Evolutionary conservation across 805 yeast genomes (phyloP).

Genomic region (Cyberlindnera maritima): DNA sequence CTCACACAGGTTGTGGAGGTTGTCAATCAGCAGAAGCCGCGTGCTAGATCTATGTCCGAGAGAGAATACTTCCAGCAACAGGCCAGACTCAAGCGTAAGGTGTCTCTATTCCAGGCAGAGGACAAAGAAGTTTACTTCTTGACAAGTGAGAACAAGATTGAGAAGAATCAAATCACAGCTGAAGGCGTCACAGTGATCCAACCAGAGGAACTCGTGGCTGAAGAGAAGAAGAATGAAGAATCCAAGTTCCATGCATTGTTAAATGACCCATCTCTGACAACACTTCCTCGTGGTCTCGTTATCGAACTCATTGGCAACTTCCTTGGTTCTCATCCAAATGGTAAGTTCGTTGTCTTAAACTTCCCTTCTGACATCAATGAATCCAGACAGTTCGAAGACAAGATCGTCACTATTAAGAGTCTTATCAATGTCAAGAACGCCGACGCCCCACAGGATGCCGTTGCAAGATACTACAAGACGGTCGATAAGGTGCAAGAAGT

Average conservation of each 20-base stretch:
- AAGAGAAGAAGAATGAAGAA: slow-evolving; percentile 40
- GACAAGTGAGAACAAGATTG: slow-evolving; percentile 22
- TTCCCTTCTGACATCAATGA: slow-evolving; percentile 64
- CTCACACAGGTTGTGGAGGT: slow-evolving; percentile 38
- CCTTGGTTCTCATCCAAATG: slow-evolving; percentile 25
- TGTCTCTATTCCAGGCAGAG: slow-evolving; percentile 39
- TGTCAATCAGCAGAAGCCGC: slow-evolving; percentile 34
- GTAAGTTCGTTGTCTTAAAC: slow-evolving; percentile 47
- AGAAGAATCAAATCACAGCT: slow-evolving; percentile 4
- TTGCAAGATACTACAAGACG: slow-evolving; percentile 62
- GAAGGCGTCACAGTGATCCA: slow-evolving; percentile 40
- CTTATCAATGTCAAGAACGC: slow-evolving; percentile 34
- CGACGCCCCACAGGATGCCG: slow-evolving; percentile 31
- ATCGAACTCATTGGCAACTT: slow-evolving; percentile 32
- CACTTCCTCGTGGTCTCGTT: slow-evolving; percentile 35
- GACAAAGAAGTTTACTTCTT: slow-evolving; percentile 41
- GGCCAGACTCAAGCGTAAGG: slow-evolving; percentile 50
- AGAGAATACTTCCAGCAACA: slow-evolving; percentile 41
- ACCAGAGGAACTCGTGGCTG: slow-evolving; percentile 45
- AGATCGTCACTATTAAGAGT: slow-evolving; percentile 48
- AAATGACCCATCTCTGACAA: slow-evolving; percentile 31
- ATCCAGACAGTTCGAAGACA: slow-evolving; percentile 71
- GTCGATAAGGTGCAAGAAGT: slow-evolving; percentile 49
- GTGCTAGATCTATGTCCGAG: slow-evolving; percentile 30
- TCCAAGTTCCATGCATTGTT: slow-evolving; percentile 53